Conservation (phyloP, 106 monocot genomes). For the Alisma plantagoaquatica region DNA sequence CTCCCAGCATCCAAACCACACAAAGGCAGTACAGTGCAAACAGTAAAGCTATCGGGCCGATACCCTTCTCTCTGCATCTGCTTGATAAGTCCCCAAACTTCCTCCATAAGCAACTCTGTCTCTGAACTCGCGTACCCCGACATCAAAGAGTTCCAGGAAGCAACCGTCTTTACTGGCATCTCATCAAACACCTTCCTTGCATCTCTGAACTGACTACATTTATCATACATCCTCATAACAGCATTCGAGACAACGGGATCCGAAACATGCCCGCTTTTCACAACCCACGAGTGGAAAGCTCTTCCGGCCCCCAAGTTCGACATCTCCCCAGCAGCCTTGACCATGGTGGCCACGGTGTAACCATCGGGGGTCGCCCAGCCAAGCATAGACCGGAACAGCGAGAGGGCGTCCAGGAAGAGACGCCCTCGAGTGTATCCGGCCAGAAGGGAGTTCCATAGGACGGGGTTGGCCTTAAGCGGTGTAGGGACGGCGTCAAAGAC, state of each 20-base stretch:
- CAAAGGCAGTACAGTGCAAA: constrained; percentile 39
- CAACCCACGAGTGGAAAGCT: constrained; percentile 28
- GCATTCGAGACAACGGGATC: constrained; percentile 49
- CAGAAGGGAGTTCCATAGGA: constrained; percentile 44
- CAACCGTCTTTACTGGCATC: constrained; percentile 41
- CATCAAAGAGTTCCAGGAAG: constrained; percentile 59
- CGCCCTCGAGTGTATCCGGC: constrained; percentile 25
- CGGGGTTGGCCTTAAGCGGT: constrained; percentile 6
- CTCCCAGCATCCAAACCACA: constrained; percentile 4
- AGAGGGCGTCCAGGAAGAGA: constrained; percentile 17
- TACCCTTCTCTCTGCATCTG: constrained; percentile 42
- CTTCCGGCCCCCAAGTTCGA: constrained; percentile 2
- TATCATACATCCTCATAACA: constrained; percentile 31
- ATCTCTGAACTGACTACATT: neutral
- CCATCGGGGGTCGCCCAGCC: constrained; percentile 21
- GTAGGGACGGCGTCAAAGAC: constrained; percentile 18
- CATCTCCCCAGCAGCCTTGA: constrained; percentile 32
- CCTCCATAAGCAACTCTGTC: neutral
- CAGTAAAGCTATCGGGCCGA: constrained; percentile 45
- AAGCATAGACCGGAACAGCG: constrained; percentile 20
- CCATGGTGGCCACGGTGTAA: constrained; percentile 47
- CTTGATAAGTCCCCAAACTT: constrained; percentile 26
- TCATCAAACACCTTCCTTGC: constrained; percentile 59
- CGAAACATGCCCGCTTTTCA: constrained; percentile 24
- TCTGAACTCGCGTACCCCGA: constrained; percentile 4